Evolutionary conservation across 768 basidiomycete genomes (phyloP), one percentile per base, ranked within the genome.

Genomic region (Rhodosporidiobolus sp.): DNA sequence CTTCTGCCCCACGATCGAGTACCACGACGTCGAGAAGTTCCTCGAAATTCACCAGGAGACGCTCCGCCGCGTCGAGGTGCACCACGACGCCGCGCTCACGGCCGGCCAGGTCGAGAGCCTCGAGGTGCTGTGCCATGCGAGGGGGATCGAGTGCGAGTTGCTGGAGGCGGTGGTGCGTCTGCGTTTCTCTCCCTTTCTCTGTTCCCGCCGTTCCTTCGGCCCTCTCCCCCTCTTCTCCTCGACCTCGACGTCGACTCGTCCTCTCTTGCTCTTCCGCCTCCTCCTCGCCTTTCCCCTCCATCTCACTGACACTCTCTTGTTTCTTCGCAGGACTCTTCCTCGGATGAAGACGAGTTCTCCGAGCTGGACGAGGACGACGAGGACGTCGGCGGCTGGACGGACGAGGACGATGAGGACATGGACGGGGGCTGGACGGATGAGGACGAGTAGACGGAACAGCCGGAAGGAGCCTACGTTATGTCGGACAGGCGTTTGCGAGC

Each of bases 81-180:
- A 26, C 7, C 11, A 32, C 26, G 66, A 72, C n/a, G 71, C 66
- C 26, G 65, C 71, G 20, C 45, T 72, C 22, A 64, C 35, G 19
- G 55, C 46, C 32, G 66, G 53, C 32, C 66, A 67, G 62, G 34
- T 72, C 45, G 71, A 72, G 62, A 68, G 71, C 43, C 35, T 72
- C 38, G 71, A 72, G 57, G 71, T 72, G 56, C 35, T 64, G 6
- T 72, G 71, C 43, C 66, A 72, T 26, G 65, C 65, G 30, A 72
- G 58, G 52, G 65, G 65, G 50, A 55, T 72, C 49, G 61, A 56
- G 30, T 46, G 34, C 56, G 71, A 63, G 59, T 26, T 72, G 30
- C 20, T 72, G 22, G 45, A 55, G n/a, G 38, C 67, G 20, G 67
- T 9, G 58, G 34, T 58, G 57, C 57, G 57, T 43, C n/a, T 43